These are phyloP conservation scores for Przewalskia tangutica DNA, from an alignment of 257 asterid genomes.

Conservation along the genomic window DNA sequence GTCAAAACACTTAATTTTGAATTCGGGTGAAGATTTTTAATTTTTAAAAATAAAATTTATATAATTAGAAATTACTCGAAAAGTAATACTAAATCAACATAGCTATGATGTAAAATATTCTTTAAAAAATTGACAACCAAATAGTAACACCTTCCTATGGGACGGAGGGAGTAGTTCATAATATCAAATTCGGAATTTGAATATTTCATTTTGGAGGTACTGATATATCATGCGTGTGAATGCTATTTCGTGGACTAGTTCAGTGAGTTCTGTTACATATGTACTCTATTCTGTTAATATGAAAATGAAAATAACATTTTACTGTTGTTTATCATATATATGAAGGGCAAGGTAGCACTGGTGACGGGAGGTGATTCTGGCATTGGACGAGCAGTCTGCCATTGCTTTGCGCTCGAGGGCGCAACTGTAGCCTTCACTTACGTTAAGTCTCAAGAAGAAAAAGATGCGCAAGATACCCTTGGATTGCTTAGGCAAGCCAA, in stretches of 20 bases:
- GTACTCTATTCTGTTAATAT: neutral
- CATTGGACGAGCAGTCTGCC: conserved; percentile 62
- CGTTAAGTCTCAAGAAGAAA: conserved; percentile 63
- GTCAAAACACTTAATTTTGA: too few species aligned
- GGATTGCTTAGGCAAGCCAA: conserved; percentile 33
- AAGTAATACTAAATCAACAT: too few species aligned
- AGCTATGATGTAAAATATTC: too few species aligned
- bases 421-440: conserved; percentile 70
- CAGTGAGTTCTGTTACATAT: neutral
- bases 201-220: too few species aligned
- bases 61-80: too few species aligned
- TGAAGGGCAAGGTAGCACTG: conserved; percentile 62
- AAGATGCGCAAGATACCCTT: conserved; percentile 51
- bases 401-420: conserved; percentile 55
- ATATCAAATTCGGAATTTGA: too few species aligned
- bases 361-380: conserved; percentile 76
- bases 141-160: too few species aligned
- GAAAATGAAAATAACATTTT: neutral
- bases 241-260: neutral
- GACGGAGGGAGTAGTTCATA: too few species aligned
- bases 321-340: neutral
- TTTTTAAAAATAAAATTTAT: too few species aligned
- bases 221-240: too few species aligned
- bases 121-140: too few species aligned
- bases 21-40: too few species aligned